Evolutionary conservation across 2,329 filamentous ascomycete genomes (phyloP).

Genomic region (Xylariaceae sp.): DNA sequence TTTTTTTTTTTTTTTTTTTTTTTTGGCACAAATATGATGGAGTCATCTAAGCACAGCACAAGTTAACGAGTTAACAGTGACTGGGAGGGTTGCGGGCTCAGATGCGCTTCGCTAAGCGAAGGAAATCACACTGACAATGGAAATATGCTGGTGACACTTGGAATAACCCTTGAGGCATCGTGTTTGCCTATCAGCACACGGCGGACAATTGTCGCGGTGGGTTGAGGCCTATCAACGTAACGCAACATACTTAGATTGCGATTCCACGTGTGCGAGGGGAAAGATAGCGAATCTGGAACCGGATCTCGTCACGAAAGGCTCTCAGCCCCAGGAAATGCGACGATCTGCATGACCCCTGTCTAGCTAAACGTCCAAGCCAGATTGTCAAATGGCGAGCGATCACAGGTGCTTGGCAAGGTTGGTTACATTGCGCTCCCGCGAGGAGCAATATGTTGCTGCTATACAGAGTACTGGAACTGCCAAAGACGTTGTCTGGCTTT

Average conservation of each 20-base stretch:
- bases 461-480: too few species aligned
- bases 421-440: neutral
- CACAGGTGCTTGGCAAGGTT: neutral
- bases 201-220: neutral
- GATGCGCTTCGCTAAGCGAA: neutral
- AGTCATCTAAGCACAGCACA: neutral
- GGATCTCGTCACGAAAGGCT: slow-evolving; percentile 32
- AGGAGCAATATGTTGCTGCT: neutral
- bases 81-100: neutral
- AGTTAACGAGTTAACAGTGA: neutral
- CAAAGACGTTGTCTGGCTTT: neutral
- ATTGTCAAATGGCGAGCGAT: slow-evolving; percentile 20
- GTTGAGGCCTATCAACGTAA: neutral
- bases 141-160: neutral
- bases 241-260: slow-evolving; percentile 19
- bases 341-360: slow-evolving; percentile 38
- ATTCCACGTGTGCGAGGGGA: slow-evolving; percentile 31
- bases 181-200: neutral
- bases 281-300: slow-evolving; percentile 28
- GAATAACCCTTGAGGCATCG: neutral
- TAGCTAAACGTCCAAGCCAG: slow-evolving; percentile 22
- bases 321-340: slow-evolving; percentile 36
- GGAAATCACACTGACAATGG: neutral
- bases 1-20: too few species aligned
- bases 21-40: neutral